Evolutionary conservation across 768 basidiomycete species (phyloP).

Genomic region (Tulasnella sp.): DNA sequence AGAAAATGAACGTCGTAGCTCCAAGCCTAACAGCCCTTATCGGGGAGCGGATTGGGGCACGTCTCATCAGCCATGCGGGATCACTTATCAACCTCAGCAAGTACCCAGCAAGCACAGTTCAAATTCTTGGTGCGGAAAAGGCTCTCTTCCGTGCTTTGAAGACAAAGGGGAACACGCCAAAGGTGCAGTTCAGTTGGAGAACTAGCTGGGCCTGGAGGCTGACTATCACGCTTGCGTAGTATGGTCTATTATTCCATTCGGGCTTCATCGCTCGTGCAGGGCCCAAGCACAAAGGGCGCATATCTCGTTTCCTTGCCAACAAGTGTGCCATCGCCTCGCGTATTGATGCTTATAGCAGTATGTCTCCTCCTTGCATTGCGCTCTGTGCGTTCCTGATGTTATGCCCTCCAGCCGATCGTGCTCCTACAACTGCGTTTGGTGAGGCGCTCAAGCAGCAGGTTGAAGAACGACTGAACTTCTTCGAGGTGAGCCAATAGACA

Average conservation of each 20-base stretch:
- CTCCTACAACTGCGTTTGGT: slow-evolving; percentile 89
- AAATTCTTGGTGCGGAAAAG: slow-evolving; percentile 98
- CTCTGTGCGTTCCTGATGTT: neutral
- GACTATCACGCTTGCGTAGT: slow-evolving; percentile 54
- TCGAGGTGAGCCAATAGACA: slow-evolving; percentile 56
- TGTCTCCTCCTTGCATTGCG: slow-evolving; percentile 37
- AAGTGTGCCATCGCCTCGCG: slow-evolving; percentile 97
- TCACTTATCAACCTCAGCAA: slow-evolving; percentile 96
- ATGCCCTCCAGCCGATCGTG: slow-evolving; percentile 11
- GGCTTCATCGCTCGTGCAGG: slow-evolving; percentile 95
- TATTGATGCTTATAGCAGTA: slow-evolving; percentile 93
- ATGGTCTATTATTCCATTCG: slow-evolving; percentile 96
- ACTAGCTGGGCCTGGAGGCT: slow-evolving; percentile 22
- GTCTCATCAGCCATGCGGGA: slow-evolving; percentile 94
- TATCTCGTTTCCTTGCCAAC: slow-evolving; percentile 98
- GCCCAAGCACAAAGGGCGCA: slow-evolving; percentile 93
- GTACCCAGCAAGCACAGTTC: slow-evolving; percentile 97
- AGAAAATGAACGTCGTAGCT: slow-evolving; percentile 98
- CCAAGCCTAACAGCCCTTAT: slow-evolving; percentile 89
- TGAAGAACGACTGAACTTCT: slow-evolving; percentile 92
- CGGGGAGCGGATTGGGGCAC: slow-evolving; percentile 89
- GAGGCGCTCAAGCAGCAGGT: slow-evolving; percentile 93
- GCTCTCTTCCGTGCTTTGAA: slow-evolving; percentile 96
- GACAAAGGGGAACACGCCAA: slow-evolving; percentile 98
- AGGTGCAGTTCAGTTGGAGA: slow-evolving; percentile 53